Conservation (phyloP, 345 rosid species). For the rapeseed (Brassica napus) region DNA sequence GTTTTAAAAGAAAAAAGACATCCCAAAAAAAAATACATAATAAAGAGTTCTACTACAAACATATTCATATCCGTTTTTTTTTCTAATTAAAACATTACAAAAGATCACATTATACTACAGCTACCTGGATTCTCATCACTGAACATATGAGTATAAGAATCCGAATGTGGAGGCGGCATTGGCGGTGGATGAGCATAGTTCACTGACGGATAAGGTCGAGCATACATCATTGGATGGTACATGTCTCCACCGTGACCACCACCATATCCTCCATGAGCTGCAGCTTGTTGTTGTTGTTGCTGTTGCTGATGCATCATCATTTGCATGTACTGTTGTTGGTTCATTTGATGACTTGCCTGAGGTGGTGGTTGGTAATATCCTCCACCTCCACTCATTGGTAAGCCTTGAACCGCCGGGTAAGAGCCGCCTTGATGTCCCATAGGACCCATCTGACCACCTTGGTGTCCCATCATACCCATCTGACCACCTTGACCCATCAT, state of each 20-base stretch:
- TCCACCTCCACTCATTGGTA: constrained; percentile 60
- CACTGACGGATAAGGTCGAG: constrained; percentile 55
- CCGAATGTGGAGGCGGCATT: constrained; percentile 52
- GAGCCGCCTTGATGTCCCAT: constrained; percentile 46
- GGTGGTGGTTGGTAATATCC: constrained; percentile 4
- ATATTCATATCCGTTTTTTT: constrained; percentile 22
- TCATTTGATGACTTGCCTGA: constrained; percentile 52
- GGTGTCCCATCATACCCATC: constrained; percentile 41
- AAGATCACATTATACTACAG: constrained; percentile 81
- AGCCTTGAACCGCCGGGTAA: constrained; percentile 71
- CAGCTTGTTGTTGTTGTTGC: constrained; percentile 29
- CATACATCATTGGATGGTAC: constrained; percentile 87
- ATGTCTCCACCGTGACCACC: constrained; percentile 64
- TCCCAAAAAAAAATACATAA: neutral
- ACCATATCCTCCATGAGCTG: constrained; percentile 71
- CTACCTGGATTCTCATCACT: constrained; percentile 89
- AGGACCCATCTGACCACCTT: constrained; percentile 39
- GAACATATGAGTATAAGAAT: constrained; percentile 66
- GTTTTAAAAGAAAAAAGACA: neutral
- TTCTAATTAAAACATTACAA: constrained; percentile 19
- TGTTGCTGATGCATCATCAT: constrained; percentile 44
- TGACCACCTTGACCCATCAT: constrained; percentile 34
- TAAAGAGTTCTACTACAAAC: constrained; percentile 17
- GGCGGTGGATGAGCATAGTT: constrained; percentile 64
- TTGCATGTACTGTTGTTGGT: constrained; percentile 55